Evolutionary conservation across 805 yeast genomes (phyloP), one percentile per base, ranked within the genome.

Genomic region (Yamadazyma paraphyllophila): DNA sequence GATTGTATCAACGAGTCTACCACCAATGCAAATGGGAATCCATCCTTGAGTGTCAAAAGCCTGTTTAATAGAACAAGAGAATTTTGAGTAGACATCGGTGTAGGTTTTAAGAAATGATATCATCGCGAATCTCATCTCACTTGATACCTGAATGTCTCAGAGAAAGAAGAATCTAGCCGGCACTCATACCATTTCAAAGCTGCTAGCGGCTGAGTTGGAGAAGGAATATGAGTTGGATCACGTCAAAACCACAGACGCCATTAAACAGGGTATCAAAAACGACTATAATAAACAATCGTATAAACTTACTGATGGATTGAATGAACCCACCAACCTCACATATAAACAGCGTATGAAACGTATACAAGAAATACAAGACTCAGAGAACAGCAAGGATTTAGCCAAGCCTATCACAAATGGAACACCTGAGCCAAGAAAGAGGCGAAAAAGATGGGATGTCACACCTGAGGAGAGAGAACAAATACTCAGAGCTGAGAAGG

Each of bases 1-100:
- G 94, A 79, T 61, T 91, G 97, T 0, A 76, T 69, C 8, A 89
- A 63, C 1, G 86, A 74, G 60, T 94, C 98, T 7, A 78, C 58
- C 3, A 85, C 69, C 4, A 92, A 70, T 2, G 88, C 62, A 44
- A 92, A 78, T 0, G 96, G 95, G 0, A 92, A 77, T 16, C 64
- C 63, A 56, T 94, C 98, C 52, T 83, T 86, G 42, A 88, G 66
- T 2, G 82, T 65, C 2, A 94, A 62, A 6, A 88, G 68, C 47
- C 98, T 68, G 38, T 76, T 80, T 45, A 91, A 69, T 5, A 90
- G 68, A 27, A 85, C 83, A 5, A 61, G 48, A 3, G 75, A 62
- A 13, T 43, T 43, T 34, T 43, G 46, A 12, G 30, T 12, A 7
- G 41, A 36, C 41, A 43, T 43, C 3, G 27, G 10, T 25, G 31